Conservation (phyloP, 129 eudicot species). For the Lonicera japonica region DNA sequence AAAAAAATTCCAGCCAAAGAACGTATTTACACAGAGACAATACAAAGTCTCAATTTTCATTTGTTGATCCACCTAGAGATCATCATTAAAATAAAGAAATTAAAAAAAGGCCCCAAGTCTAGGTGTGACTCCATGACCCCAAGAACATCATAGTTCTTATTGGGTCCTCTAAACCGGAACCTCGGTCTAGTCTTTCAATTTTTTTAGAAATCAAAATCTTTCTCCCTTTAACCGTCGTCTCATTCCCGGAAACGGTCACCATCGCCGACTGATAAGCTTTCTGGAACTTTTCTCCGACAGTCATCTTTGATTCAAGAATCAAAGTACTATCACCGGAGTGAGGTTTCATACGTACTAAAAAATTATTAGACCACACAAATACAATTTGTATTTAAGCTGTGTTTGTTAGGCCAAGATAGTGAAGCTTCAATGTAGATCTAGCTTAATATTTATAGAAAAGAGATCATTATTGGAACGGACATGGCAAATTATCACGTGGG, state of each 20-base stretch:
- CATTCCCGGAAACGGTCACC: conserved; percentile 13
- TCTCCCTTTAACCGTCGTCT: neutral
- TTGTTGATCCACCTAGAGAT: too few relatives aligned
- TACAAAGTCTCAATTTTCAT: too few relatives aligned
- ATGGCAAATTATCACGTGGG: neutral
- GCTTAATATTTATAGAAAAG: conserved; percentile 5
- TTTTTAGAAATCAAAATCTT: conserved; percentile 16
- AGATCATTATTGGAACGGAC: neutral
- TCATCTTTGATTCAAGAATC: conserved; percentile 47
- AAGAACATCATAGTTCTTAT: conserved; percentile 76
- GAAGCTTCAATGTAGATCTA: neutral
- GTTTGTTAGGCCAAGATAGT: conserved; percentile 10
- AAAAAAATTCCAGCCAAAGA: too few relatives aligned
- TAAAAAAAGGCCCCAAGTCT: neutral
- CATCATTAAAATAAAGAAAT: too few relatives aligned
- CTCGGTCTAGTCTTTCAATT: conserved; percentile 28
- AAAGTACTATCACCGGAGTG: conserved; percentile 43
- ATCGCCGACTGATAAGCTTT: conserved; percentile 23
- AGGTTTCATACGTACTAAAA: conserved; percentile 44
- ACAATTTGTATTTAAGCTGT: neutral
- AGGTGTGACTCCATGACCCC: conserved; percentile 79
- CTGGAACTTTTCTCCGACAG: conserved; percentile 41
- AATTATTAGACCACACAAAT: too few relatives aligned
- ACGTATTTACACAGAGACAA: too few relatives aligned
- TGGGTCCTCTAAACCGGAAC: conserved; percentile 45